Percentiles rank a stretch among this genome's conserved stretches.
Evolutionary conservation across 768 basidiomycete genomes (phyloP).

Genomic region (Naganishia vishniacii): DNA sequence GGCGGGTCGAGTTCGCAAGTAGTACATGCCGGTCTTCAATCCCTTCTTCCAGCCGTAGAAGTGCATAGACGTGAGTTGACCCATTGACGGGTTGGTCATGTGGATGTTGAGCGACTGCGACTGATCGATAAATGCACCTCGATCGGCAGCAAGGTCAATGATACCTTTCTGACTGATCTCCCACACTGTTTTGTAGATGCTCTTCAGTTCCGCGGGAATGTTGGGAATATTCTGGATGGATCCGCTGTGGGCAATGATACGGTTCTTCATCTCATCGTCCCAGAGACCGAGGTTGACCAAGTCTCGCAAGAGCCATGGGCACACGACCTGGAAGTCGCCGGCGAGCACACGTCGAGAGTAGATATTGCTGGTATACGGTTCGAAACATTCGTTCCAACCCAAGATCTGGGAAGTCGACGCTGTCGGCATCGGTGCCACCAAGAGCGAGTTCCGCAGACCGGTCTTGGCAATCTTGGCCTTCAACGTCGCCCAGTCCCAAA

Average conservation of each 20-base stretch:
- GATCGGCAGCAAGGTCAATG: constrained; percentile 96
- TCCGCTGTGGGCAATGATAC: constrained; percentile 92
- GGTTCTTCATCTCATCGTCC: constrained; percentile 99
- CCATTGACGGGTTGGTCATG: constrained; percentile 76
- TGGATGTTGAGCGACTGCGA: constrained; percentile 92
- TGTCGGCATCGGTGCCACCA: constrained; percentile 97
- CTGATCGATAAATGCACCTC: constrained; percentile 96
- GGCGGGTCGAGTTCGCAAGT: constrained; percentile 88
- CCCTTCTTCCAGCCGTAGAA: constrained; percentile 99
- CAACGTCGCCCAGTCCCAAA: constrained; percentile 90
- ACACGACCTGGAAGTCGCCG: constrained; percentile 98
- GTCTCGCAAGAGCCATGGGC: constrained; percentile 97
- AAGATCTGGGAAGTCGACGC: constrained; percentile 97
- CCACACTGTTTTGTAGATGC: constrained; percentile 99
- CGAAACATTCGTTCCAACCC: constrained; percentile 98
- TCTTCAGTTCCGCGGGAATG: constrained; percentile 86
- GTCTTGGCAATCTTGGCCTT: constrained; percentile 76
- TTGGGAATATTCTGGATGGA: constrained; percentile 70
- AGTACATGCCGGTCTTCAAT: constrained; percentile 94
- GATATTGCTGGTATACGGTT: constrained; percentile 98
- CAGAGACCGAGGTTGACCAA: constrained; percentile 91
- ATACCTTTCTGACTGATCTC: constrained; percentile 98
- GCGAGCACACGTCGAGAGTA: constrained; percentile 98
- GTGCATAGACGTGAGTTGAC: constrained; percentile 61
- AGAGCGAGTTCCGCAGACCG: constrained; percentile 82